A percentile compares a stretch with the other conserved stretches of the same genome.
Evolutionary conservation across 257 asterid genomes (phyloP).

Genomic region (Verbena officinalis): DNA sequence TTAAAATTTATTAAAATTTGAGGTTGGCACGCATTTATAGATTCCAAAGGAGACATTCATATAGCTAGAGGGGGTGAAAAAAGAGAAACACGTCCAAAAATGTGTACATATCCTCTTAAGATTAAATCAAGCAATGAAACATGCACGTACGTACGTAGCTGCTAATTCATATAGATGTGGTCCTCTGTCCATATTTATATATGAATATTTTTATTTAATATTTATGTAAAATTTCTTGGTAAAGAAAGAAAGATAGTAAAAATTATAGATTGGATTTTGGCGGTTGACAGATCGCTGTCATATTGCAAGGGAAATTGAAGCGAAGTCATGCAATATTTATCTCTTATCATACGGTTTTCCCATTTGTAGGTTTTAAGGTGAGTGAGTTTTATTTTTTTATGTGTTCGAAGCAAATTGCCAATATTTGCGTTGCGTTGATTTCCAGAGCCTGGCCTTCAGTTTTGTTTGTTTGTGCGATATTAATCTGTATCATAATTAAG

Average conservation of each 20-base stretch:
- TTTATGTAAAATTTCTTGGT: conserved; percentile 11
- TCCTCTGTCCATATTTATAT: not conserved
- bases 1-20: too few species aligned
- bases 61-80: not conserved
- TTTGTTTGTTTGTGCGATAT: conserved; percentile 40
- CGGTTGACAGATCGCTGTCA: conserved; percentile 23
- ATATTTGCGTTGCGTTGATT: conserved; percentile 35
- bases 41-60: not conserved
- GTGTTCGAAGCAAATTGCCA: conserved; percentile 40
- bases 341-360: not conserved
- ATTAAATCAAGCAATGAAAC: not conserved
- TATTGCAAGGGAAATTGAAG: conserved; percentile 25
- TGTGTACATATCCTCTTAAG: not conserved
- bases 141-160: not conserved
- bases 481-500: conserved; percentile 41
- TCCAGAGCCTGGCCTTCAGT: conserved; percentile 33
- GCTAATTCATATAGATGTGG: not conserved
- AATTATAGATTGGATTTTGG: not conserved
- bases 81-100: not conserved
- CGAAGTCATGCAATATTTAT: not conserved
- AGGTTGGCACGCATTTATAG: too few species aligned
- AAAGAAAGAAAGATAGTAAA: not conserved
- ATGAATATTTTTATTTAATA: not conserved
- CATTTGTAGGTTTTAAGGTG: conserved; percentile 1
- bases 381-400: conserved; percentile 18